A percentile compares a stretch with the other conserved stretches of the same genome.
phyloP scores from a whole-genome alignment of 805 yeast genomes.

The Metschnikowia noctiluminum region DNA sequence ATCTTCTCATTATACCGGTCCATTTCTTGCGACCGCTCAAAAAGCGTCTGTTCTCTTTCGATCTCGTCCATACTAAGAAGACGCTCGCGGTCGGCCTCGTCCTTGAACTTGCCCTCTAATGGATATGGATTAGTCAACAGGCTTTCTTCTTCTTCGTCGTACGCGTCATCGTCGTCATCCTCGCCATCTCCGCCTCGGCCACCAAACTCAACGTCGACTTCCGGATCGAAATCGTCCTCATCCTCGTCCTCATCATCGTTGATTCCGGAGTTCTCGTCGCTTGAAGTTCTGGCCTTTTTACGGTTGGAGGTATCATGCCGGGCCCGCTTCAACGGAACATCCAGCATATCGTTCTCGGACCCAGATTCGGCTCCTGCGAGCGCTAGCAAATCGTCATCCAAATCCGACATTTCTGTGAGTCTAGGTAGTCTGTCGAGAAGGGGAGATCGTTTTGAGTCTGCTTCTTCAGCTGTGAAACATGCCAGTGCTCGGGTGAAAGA shows the following conservation, averaged over 20 bases:
- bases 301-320: slow-evolving; percentile 17
- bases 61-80: slow-evolving; percentile 81
- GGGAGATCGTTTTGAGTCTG: not conserved
- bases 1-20: slow-evolving; percentile 83
- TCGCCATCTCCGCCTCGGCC: slow-evolving; percentile 26
- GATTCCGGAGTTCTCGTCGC: slow-evolving; percentile 24
- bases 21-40: slow-evolving; percentile 89
- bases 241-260: slow-evolving; percentile 22
- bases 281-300: slow-evolving; percentile 19
- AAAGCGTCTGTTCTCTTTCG: slow-evolving; percentile 85
- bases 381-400: slow-evolving; percentile 94
- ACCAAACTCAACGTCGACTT: slow-evolving; percentile 26
- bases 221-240: slow-evolving; percentile 15
- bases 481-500: not conserved
- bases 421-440: not conserved
- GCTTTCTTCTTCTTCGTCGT: slow-evolving; percentile 1
- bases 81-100: slow-evolving; percentile 68
- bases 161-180: slow-evolving; percentile 21
- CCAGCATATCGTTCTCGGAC: slow-evolving; percentile 42
- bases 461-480: too few relatives aligned
- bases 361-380: slow-evolving; percentile 59
- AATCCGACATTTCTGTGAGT: slow-evolving; percentile 56
- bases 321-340: slow-evolving; percentile 30
- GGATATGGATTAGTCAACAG: slow-evolving; percentile 75
- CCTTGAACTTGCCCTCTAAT: slow-evolving; percentile 83